Base-by-base conservation (phyloP, 768 basidiomycete species). In the Omphalotus guepiniiformis region DNA sequence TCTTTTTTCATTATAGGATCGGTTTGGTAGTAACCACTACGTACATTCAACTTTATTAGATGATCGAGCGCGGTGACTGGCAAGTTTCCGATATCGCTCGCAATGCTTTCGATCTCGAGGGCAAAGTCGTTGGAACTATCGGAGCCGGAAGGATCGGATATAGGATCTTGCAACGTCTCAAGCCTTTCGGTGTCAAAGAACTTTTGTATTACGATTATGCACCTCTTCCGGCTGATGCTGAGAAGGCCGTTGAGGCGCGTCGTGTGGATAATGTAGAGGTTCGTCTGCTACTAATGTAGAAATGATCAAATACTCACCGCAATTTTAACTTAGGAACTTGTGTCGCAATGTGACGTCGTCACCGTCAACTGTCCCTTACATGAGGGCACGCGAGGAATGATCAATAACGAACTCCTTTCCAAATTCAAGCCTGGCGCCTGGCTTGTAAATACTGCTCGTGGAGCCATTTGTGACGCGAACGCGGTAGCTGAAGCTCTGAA, bases 381-480 rank as follows among this genome's bases (percentile, higher is more conserved):
- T 71, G 90, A 93, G 61, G 82, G 82, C 22, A 93, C 92, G 30
- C 72, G 73, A 34, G 86, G 85, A 19, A 78, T 93, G 40, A 74
- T 93, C 60, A 88, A 92, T 71, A 74, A 78, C 34, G 88, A 93
- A 32, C 81, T 91, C 30, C 72, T 94, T 55, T 77, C 78, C 63
- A 86, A 89, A 68, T 86, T 94, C 79, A 95, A 95, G 77, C 84
- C 87, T 63, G 92, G 90, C 41, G 80, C 91, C 12, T 93, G 87
- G 86, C 80, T 94, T 58, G 85, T 95, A 60, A 95, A 95, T 78
- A 92, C 90, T 23, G 89, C 90, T 42, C 88, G 91, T 55, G 93
- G 93, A 38, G 93, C 93, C 35, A 92, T 95, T 58, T 91, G 88
- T 62, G 83, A 90, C 67, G 80, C 81, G 53, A 80, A 91, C 52